phyloP scores from a whole-genome alignment of 805 yeast genomes.

The Candida ortonii region DNA sequence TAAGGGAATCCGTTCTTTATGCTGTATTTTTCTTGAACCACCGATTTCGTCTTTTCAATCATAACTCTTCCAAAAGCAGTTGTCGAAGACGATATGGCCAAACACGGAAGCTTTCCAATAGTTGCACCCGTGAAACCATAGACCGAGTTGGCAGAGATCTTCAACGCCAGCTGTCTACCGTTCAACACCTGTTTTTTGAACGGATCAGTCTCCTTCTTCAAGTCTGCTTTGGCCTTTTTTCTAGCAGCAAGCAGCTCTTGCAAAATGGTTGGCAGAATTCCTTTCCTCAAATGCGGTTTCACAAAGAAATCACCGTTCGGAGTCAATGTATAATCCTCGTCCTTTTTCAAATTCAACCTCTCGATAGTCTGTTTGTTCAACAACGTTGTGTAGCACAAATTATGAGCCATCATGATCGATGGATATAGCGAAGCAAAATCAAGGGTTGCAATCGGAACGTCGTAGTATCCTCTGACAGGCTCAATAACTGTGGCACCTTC shows the following conservation, averaged over 20 bases:
- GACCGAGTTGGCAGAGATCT: conserved; percentile 96
- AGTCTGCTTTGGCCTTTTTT: conserved; percentile 86
- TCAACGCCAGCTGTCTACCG: conserved; percentile 95
- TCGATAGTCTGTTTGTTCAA: conserved; percentile 67
- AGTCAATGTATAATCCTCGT: conserved; percentile 75
- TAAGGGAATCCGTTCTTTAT: conserved; percentile 79
- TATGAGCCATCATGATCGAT: conserved; percentile 98
- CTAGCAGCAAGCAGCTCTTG: conserved; percentile 88
- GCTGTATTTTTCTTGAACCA: conserved; percentile 76
- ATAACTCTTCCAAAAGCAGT: conserved; percentile 95
- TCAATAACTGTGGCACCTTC: conserved; percentile 99
- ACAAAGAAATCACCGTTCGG: conserved; percentile 94
- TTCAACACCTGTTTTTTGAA: conserved; percentile 90
- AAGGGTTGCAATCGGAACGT: conserved; percentile 94
- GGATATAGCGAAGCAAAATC: conserved; percentile 98
- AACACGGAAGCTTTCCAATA: conserved; percentile 92
- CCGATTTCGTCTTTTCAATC: conserved; percentile 89
- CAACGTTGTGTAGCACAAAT: conserved; percentile 90
- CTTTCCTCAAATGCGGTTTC: conserved; percentile 64
- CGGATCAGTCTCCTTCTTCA: conserved; percentile 91
- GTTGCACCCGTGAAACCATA: conserved; percentile 99
- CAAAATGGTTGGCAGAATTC: conserved; percentile 87
- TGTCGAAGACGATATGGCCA: conserved; percentile 92
- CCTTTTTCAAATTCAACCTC: conserved; percentile 59
- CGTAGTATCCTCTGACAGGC: conserved; percentile 92